Conservation (phyloP, 441 rosid genomes). For the Oxalis stricta region DNA sequence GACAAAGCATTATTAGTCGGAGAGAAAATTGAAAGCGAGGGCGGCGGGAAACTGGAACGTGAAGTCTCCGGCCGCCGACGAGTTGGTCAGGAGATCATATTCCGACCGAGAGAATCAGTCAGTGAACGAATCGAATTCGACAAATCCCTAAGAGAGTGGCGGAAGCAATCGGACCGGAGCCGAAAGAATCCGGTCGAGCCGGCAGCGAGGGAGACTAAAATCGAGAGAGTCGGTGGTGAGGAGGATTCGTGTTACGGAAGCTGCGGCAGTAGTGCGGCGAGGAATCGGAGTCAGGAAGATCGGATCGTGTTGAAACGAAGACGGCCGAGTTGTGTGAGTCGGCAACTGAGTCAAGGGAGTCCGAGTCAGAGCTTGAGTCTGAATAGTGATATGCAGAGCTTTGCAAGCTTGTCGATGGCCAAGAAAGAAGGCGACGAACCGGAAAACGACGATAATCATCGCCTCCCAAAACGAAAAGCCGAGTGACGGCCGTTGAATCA, state of each 20-base stretch:
- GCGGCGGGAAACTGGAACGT: neutral
- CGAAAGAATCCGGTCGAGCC: conserved; percentile 5
- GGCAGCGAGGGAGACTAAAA: conserved; percentile 8
- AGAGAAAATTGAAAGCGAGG: conserved; percentile 8
- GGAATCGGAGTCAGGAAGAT: conserved; percentile 17
- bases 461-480: conserved; percentile 15
- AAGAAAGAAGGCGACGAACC: conserved; percentile 22
- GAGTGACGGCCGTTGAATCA: conserved; percentile 18
- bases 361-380: too few species aligned
- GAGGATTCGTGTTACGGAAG: conserved; percentile 29
- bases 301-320: conserved; percentile 15
- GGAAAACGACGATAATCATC: conserved; percentile 16
- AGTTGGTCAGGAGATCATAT: conserved; percentile 40
- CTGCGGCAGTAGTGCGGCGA: conserved; percentile 22
- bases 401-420: conserved; percentile 30
- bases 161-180: conserved; percentile 4
- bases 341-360: conserved; percentile 25
- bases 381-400: conserved; percentile 53
- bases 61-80: conserved; percentile 7
- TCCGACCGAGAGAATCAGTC: conserved; percentile 22
- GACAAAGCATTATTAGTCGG: too few species aligned
- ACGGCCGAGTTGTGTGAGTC: conserved; percentile 21
- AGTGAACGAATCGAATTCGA: conserved; percentile 32
- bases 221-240: conserved; percentile 6
- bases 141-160: conserved; percentile 15